Conservation (phyloP, 306 rosid genomes). For the Astragalus glycyphyllos region DNA sequence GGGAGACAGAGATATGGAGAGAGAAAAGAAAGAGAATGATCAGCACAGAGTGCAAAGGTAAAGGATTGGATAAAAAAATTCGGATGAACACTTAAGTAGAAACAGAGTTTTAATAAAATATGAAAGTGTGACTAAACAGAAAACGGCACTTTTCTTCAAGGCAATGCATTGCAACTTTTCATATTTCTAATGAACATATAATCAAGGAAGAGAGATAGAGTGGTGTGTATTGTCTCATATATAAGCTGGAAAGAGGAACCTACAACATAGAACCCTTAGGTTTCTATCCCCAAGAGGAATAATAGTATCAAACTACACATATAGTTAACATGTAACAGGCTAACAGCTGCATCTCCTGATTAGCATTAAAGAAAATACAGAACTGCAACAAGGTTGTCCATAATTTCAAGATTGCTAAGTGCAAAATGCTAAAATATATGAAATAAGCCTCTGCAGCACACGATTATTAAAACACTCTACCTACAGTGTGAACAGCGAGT, state of each 20-base stretch:
- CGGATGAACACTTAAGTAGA: neutral
- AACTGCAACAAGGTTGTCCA: slow-evolving; percentile 9
- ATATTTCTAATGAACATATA: neutral
- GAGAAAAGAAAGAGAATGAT: slow-evolving; percentile 1
- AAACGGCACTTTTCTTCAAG: neutral
- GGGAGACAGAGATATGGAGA: slow-evolving; percentile 11
- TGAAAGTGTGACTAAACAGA: neutral
- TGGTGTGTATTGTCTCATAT: neutral
- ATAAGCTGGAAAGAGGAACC: neutral
- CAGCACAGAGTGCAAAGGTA: neutral
- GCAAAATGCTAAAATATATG: slow-evolving; percentile 1
- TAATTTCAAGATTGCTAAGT: neutral
- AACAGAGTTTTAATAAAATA: neutral
- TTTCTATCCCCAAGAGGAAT: slow-evolving; percentile 5
- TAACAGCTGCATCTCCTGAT: slow-evolving; percentile 23
- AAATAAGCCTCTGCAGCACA: slow-evolving; percentile 11
- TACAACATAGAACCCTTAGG: neutral
- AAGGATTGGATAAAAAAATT: slow-evolving; percentile 5
- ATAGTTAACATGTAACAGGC: neutral
- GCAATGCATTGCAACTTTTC: neutral
- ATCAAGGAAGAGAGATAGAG: neutral
- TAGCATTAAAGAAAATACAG: slow-evolving; percentile 28
- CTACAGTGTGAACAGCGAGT: slow-evolving; percentile 6
- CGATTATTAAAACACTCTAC: slow-evolving; percentile 3
- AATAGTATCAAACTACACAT: neutral